Base-by-base conservation (phyloP, 768 basidiomycete genomes). In the Leccinum pellstonianum region DNA sequence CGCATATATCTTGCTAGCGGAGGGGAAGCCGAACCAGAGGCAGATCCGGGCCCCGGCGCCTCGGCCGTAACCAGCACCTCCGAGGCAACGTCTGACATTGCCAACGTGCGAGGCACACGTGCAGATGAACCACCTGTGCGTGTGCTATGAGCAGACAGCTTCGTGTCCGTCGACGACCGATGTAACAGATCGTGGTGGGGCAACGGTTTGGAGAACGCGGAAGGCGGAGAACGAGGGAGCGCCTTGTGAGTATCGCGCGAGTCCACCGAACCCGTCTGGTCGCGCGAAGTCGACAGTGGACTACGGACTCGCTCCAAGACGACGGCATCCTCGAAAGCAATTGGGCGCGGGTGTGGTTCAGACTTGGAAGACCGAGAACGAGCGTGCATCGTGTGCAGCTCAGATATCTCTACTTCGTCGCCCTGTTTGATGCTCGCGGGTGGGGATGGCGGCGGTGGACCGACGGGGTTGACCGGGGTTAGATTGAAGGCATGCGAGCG, bases 391-490 rank as follows among this genome's bases (percentile, higher is more conserved):
- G 76, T 3, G 66, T 68, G 52, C 69, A 69, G 33, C 67, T 70
- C 49, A 63, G 66, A 46, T 38, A 31, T 7, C 35, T 59, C 62
- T 0, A 41, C 3, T 12, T 68, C 68, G 48, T 66, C 64, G 25
- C 35, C 55, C 8, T 65, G 66, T 52, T 63, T 70, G 31, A 74
- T 72, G 65, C 80, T 81, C 21, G 79, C 79, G 10, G 80, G 80
- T 1, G 80, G 80, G 0, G 81, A 85, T 10, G 86, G 84, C 2
- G 84, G 85, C 0, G 83, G 84, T 9, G 85, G 85, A n/a, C 85
- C 85, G 6, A 73, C 50, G 29, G 63, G 61, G 19, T 62, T 38
- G 15, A 38, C 14, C 5, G 51, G 12, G 12, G 61, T 17, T 1
- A 12, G 12, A 25, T 48, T 12, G 33, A 46, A 51, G 9, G 19